Base-by-base conservation (phyloP, 1,284 basidiomycete genomes). In the Amylostereum areolatum region DNA sequence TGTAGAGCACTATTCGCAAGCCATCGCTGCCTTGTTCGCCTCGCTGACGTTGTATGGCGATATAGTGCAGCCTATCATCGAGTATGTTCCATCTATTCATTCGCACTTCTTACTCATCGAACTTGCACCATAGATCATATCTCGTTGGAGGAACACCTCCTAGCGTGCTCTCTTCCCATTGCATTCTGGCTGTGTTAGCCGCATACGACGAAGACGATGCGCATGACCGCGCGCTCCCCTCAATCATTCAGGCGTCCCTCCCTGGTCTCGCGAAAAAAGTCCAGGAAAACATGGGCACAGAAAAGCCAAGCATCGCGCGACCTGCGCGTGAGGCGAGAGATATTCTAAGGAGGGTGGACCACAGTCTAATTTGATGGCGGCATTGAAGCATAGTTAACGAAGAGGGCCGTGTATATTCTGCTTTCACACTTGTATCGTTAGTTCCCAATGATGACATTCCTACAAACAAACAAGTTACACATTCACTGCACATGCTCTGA, bases 271-370 rank as follows among this genome's bases (percentile, higher is more conserved):
- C 85, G 3, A 78, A 85, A 60, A 92, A 92, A 63, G 75, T 90
- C 1, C 69, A 84, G 51, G 83, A 87, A 56, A 85, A 82, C 59
- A 77, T 82, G 3, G 77, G 73, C 2, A 83, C 76, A 51, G 90
- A 93, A 50, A 80, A 79, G 39, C 82, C 89, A 2, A 74, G 77
- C n/a, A 82, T 95, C 45, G 77, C 89, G 12, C 74, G 92, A 43
- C 92, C 92, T 0, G 89, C 92, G 9, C 74, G 94, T 44, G 92
- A 97, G 61, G 84, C 92, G 3, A 77, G 83, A 56, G 93, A 97
- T 46, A 56, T 89, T 39, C 65, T 97, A 45, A 85, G 74, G 59
- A 67, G 62, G 36, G 59, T 69, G 49, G 66, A 62, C 10, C 61
- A 63, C 32, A 45, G 36, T 27, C 30, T 56, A 29, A 48, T 51